A percentile compares a stretch with the other conserved stretches of the same genome.
Conservation (phyloP, 805 yeast genomes). For the Nakazawaea peltata region DNA sequence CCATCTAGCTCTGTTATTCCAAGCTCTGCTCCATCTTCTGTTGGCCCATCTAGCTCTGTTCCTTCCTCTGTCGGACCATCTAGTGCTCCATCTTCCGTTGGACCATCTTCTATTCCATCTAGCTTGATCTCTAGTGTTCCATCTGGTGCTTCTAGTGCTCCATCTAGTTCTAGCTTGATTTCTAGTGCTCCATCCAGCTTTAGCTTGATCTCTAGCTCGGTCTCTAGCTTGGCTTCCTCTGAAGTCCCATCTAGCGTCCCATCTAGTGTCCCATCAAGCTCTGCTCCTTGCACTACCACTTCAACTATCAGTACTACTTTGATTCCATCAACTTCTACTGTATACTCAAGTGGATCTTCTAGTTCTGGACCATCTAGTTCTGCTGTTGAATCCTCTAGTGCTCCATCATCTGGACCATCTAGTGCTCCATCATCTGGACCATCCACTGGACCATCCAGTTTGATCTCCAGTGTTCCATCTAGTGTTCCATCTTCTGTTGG, state of each 20-base stretch:
- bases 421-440: neutral
- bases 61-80: neutral
- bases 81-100: constrained; percentile 6
- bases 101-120: constrained; percentile 1
- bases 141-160: neutral
- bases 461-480: neutral
- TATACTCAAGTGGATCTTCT: no score
- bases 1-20: constrained; percentile 8
- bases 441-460: constrained; percentile 1
- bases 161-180: neutral
- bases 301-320: neutral
- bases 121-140: neutral
- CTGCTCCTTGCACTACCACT: neutral
- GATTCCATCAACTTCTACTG: constrained; percentile 2
- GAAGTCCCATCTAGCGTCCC: neutral
- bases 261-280: neutral
- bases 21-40: neutral
- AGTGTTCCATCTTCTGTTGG: neutral
- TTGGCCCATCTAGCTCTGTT: neutral
- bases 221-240: no score
- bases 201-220: constrained; percentile 1
- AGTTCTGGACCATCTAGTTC: neutral
- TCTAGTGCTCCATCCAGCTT: constrained; percentile 1
- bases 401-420: neutral
- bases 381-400: constrained; percentile 1